Base-by-base conservation (phyloP, 495 filamentous ascomycete genomes). In the Penicillium mononematosum region DNA sequence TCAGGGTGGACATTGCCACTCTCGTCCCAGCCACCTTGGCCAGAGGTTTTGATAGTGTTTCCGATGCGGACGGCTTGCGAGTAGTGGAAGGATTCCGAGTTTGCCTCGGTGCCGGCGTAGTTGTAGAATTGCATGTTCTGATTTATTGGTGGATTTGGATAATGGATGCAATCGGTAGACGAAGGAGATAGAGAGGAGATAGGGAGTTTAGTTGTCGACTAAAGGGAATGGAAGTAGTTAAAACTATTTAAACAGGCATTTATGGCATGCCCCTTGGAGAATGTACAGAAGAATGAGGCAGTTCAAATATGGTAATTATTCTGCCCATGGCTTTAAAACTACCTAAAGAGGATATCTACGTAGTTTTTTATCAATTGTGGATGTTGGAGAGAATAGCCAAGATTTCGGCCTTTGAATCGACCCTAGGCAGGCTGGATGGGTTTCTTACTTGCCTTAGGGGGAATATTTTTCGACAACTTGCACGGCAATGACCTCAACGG, bases 61-160 rank as follows among this genome's bases (percentile, higher is more conserved):
- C 58, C 58, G 47, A 60, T 60, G 16, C 34, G 39, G 19, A 50
- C 42, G 12, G 58, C 45, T 52, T 60, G 58, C n/a, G 58, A 60
- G 31, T 60, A 60, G 25, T 60, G 58, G 46, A 60, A 60, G 27
- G 53, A 50, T 50, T 60, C 42, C 25, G 58, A 60, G 53, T 60
- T 60, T 22, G 46, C 17, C 32, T 56, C 58, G 27, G 58, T 60
- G 44, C 58, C 58, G 17, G 58, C 47, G 34, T 60, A 60, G 29
- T 60, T 56, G 53, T 43, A 56, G 46, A 56, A 60, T 24, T 56
- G 53, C 53, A 60, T 51, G 16, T 31, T 39, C n/a, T 29, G 31
- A 3, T 24, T 20, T 50, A 17, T 32, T 25, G 17, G n/a, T 14
- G 45, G 17, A 34, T 19, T 17, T 36, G 17, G 31, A n/a, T 8